phyloP scores from a whole-genome alignment of 2,329 filamentous ascomycete genomes.

The Aspergillus sp. region DNA sequence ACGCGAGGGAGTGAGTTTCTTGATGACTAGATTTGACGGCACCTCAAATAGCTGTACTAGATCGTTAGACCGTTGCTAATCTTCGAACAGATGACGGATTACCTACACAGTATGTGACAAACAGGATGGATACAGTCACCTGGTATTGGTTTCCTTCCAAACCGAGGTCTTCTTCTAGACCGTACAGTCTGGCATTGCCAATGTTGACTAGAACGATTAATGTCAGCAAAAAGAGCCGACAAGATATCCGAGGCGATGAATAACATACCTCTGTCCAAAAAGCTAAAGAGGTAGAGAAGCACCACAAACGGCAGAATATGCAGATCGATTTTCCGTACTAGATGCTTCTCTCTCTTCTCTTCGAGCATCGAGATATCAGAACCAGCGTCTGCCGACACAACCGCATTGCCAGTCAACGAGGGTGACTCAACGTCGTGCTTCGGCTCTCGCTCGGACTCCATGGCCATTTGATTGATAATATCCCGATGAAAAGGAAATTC shows the following conservation, averaged over 20 bases:
- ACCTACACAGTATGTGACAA: constrained; percentile 61
- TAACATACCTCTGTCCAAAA: constrained; percentile 60
- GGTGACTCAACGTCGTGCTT: not conserved
- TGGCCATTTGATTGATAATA: not conserved
- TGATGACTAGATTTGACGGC: constrained; percentile 64
- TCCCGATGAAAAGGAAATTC: not conserved
- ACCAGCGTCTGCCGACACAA: constrained; percentile 12
- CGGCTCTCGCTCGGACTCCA: constrained; percentile 6
- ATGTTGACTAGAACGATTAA: constrained; percentile 59
- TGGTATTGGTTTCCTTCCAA: constrained; percentile 68
- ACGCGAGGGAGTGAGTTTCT: constrained; percentile 60
- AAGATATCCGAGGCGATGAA: not conserved
- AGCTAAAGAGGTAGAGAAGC: constrained; percentile 67
- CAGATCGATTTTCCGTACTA: constrained; percentile 42
- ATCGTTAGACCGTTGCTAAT: constrained; percentile 7
- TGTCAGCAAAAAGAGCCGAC: not conserved
- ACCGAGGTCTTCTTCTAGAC: constrained; percentile 61
- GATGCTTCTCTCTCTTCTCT: constrained; percentile 25
- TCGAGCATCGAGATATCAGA: constrained; percentile 25
- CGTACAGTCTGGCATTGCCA: constrained; percentile 67
- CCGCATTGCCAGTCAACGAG: constrained; percentile 3
- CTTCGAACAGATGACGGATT: not conserved
- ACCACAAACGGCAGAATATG: constrained; percentile 44
- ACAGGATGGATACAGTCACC: constrained; percentile 64
- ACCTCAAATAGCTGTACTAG: constrained; percentile 55